Evolutionary conservation across 495 filamentous ascomycete genomes (phyloP), one percentile per base, ranked within the genome.

Genomic region (Cairneyella variabilis): DNA sequence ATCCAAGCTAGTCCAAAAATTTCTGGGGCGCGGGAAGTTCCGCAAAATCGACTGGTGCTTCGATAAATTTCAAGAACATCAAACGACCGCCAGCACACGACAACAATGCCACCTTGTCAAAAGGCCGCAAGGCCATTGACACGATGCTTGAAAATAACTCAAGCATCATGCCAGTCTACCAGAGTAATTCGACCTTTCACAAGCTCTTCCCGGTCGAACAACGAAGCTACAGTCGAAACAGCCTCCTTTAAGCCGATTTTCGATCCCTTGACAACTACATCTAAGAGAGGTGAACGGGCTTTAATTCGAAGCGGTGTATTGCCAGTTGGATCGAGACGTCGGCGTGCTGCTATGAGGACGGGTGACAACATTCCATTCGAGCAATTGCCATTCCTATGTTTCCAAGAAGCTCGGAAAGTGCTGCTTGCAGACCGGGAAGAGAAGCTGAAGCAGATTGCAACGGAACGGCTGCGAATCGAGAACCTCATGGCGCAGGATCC

Each of bases 301-400:
- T 70, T 90, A 53, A 65, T 84, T 61, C 75, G 72, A 54, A 57
- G 66, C 47, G 80, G 84, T 46, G 74, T 82, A 8, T 64, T 76
- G 2, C 84, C 84, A 34, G 73, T 92, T 61, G 90, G 89, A 41
- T 95, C 90, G 43, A 83, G 88, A 58, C 83, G 91, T 75, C 86
- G 91, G 48, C 83, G 91, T 63, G 89, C 84, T 3, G 87, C 87
- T 4, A 67, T 95, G 56, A 82, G 82, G 54, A 74, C 75, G 17
- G 81, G 84, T 9, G 71, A 76, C 54, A 81, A 84, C 56, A 74
- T 96, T 51, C 93, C 92, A 42, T 97, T 99, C 69, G 87, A 92
- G 68, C 87, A 91, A 64, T 71, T 96, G 57, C 91, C 91, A 28
- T 96, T 95, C 71, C 91, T 97, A 76, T 92, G 88, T 66, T 99